Percentiles rank a stretch among this genome's conserved stretches.
phyloP scores from a whole-genome alignment of 1,284 basidiomycete species.

The Anthracocystis panici-leucophaei region DNA sequence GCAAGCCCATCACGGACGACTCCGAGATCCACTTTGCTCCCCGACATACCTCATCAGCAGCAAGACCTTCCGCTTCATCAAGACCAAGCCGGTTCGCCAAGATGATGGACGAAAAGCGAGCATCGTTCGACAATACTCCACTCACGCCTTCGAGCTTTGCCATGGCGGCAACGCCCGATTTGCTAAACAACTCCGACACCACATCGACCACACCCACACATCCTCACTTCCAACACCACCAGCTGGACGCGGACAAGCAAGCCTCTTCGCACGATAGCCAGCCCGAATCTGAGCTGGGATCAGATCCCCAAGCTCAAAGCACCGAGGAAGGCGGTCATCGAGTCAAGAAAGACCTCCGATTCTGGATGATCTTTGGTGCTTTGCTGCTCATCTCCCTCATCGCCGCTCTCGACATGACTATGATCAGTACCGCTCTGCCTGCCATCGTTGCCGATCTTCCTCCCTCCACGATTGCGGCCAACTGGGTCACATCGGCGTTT shows the following conservation, averaged over 20 bases:
- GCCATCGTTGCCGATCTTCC: constrained; percentile 45
- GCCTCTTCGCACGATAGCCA: neutral
- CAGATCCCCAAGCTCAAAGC: neutral
- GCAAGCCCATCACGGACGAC: neutral
- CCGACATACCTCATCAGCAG: neutral
- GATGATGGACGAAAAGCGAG: constrained; percentile 5
- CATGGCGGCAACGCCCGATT: neutral
- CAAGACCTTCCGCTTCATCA: neutral
- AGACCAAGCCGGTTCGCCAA: neutral
- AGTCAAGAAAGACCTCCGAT: constrained; percentile 26
- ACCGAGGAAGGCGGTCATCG: constrained; percentile 1
- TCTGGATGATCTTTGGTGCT: constrained; percentile 31
- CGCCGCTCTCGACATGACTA: constrained; percentile 49
- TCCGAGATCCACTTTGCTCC: neutral
- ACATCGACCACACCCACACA: neutral
- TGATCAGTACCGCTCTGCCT: constrained; percentile 53
- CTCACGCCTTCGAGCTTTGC: constrained; percentile 2
- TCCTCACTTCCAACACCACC: neutral
- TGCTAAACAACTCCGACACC: neutral
- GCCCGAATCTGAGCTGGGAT: neutral
- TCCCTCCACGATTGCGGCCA: constrained; percentile 24
- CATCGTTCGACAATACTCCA: constrained; percentile 1
- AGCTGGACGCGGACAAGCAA: neutral
- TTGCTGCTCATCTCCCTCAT: constrained; percentile 25
- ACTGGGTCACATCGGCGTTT: constrained; percentile 55